Evolutionary conservation across 331 rosid species (phyloP), one percentile per base, ranked within the genome.

Genomic region (Quercus phellos): DNA sequence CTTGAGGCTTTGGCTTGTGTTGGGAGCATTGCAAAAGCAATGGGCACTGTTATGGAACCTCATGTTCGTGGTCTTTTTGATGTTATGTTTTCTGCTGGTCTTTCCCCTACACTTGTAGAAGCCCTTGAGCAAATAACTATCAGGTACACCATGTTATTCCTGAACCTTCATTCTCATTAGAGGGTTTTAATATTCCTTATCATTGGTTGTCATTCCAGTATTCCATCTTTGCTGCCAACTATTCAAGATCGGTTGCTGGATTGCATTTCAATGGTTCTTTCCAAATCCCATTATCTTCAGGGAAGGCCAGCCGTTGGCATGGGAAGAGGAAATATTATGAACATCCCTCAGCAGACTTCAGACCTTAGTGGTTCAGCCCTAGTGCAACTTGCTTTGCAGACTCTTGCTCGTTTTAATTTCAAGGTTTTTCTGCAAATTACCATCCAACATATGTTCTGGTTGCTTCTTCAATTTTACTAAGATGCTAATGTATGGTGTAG

Each of bases 1-100:
- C 96, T 91, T 77, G 99, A 94, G 93, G 99, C 99, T 71, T 76
- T 94, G 85, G 97, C 97, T 82, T 94, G 98, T 85, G 99, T 92
- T 82, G 99, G 99, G 86, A 92, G 90, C 88, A 94, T 94, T 76
- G 96, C 99, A 13, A 94, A 85, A 88, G 97, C 99, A 74, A 90
- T 94, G 99, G 98, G 99, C 59, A 81, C 87, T 74, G 87, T 82
- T 19, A 91, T 91, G 93, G 99, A 94, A 81, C 89, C 95, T 78
- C 91, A 94, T 72, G 94, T 92, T 76, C 90, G 90, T 58, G 89
- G 94, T 75, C 98, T 94, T 80, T 73, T 94, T 84, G 99, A 94
- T 87, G 85, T 90, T 84, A 92, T 94, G 99, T 89, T 89, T 67
- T 91, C 94, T 77, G 84, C 98, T 51, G 98, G 99, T 63, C 98